Base-by-base conservation (phyloP, 108 stramenopile species). In the Seminavis robusta region DNA sequence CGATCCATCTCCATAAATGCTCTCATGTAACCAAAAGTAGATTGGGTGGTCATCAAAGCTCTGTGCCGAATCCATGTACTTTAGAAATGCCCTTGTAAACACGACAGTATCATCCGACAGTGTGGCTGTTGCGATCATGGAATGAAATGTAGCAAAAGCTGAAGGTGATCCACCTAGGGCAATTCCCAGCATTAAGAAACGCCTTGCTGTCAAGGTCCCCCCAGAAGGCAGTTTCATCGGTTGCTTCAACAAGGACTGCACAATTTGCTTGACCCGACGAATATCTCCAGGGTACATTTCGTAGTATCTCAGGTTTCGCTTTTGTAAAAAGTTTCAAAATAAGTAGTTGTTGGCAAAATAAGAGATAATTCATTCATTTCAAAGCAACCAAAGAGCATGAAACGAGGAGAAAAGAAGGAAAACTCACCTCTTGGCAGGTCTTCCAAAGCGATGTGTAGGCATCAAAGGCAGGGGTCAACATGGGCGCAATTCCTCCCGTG, bases 401-500 rank as follows among this genome's bases (percentile, higher is more conserved):
- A n/a, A n/a, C n/a, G n/a, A n/a, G n/a, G n/a, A n/a, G n/a, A n/a
- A n/a, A n/a, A n/a, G n/a, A n/a, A n/a, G n/a, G n/a, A n/a, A n/a
- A n/a, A n/a, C n/a, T n/a, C n/a, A n/a, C n/a, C n/a, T n/a, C n/a
- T n/a, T n/a, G n/a, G n/a, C n/a, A n/a, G n/a, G n/a, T n/a, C n/a
- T 83, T 61, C 84, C 88, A 94, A 1, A 94, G 60, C 26, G 73
- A 48, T 30, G 79, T 64, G 54, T 93, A 93, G 15, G 68, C 76
- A 28, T 86, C 77, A 0, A 79, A 70, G 23, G 83, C 56, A 6
- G 69, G 60, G 21, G 92, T 83, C 48, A 76, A 53, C 70, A 92
- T 82, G 4, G 96, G 96, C 0, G 96, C 88, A 45, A 97, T 84
- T 0, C 96, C 96, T 33, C 96, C 94, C 15, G 96, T 97, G 7